These are phyloP conservation scores for Breviolum minutum DNA, from an alignment of 73 alveolate genomes.

Conservation along the genomic window DNA sequence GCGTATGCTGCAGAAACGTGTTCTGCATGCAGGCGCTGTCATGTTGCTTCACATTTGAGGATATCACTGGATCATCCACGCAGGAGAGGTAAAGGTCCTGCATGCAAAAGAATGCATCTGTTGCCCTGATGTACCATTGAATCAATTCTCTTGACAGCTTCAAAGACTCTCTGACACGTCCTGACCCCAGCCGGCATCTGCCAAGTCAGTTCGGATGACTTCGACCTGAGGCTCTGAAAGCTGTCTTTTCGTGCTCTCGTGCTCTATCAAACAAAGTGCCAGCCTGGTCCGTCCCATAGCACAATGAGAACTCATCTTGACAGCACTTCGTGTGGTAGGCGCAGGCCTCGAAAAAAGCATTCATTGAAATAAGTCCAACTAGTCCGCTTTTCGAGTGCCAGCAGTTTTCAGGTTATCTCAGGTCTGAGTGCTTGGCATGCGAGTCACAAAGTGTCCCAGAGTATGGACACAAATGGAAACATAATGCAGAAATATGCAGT, in stretches of 20 bases:
- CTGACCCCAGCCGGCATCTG: slow-evolving; percentile 95
- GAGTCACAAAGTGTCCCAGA: too few species aligned
- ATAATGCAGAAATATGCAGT: not conserved
- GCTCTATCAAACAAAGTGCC: not conserved
- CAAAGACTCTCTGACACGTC: not conserved
- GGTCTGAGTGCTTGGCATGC: too few species aligned
- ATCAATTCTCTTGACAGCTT: not conserved
- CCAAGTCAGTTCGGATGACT: slow-evolving; percentile 74
- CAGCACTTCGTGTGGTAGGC: slow-evolving; percentile 94
- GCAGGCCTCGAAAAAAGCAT: slow-evolving; percentile 26
- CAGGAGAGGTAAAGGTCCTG: slow-evolving; percentile 87
- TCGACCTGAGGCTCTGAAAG: slow-evolving; percentile 47
- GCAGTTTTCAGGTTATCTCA: too few species aligned
- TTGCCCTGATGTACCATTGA: not conserved
- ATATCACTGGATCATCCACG: slow-evolving; percentile 32
- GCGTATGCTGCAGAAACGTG: not conserved
- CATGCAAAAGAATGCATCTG: not conserved
- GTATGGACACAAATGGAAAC: not conserved
- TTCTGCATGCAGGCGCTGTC: not conserved
- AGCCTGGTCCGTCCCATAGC: slow-evolving; percentile 50
- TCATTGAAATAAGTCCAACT: not conserved
- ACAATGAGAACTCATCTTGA: slow-evolving; percentile 75
- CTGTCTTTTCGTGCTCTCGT: too few species aligned
- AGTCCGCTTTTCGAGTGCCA: not conserved
- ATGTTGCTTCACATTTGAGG: not conserved